Conservation (phyloP, 2,329 filamentous ascomycete species). For the Talaromyces albobiverticillius region DNA sequence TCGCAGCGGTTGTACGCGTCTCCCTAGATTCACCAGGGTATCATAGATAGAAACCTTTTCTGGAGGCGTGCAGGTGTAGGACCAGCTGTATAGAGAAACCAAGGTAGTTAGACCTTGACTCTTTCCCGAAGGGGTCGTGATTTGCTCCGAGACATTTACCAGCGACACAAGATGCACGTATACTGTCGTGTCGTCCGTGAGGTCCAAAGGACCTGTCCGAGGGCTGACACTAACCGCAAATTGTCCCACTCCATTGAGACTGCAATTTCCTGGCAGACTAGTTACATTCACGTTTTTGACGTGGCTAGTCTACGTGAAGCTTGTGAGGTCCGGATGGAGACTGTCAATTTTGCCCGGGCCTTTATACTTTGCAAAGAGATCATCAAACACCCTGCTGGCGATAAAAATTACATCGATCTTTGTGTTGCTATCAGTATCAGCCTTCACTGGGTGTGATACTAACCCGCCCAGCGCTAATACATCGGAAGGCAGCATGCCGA, state of each 20-base stretch:
- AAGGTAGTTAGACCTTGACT: not conserved
- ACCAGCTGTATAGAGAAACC: conserved; percentile 41
- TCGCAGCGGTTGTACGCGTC: not conserved
- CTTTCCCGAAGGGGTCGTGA: not conserved
- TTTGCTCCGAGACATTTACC: not conserved
- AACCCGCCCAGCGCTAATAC: not conserved
- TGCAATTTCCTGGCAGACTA: conserved; percentile 17
- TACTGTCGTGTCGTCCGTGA: not conserved
- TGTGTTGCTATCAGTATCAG: not conserved
- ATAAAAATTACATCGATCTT: not conserved
- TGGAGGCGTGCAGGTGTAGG: conserved; percentile 37
- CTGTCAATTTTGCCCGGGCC: not conserved
- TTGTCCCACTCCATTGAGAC: conserved; percentile 5
- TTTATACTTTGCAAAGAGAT: not conserved
- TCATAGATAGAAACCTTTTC: conserved; percentile 33
- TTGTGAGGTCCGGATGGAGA: not conserved
- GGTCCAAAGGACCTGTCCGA: not conserved
- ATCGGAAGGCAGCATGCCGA: not conserved
- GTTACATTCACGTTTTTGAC: not conserved
- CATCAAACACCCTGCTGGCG: not conserved
- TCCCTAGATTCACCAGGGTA: conserved; percentile 12
- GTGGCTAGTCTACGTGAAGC: conserved; percentile 14
- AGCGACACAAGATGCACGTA: not conserved
- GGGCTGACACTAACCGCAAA: conserved; percentile 24
- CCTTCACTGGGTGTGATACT: not conserved